Evolutionary conservation across 2,329 filamentous ascomycete genomes (phyloP), one percentile per base, ranked within the genome.

Genomic region (Furcasterigmium sp.): DNA sequence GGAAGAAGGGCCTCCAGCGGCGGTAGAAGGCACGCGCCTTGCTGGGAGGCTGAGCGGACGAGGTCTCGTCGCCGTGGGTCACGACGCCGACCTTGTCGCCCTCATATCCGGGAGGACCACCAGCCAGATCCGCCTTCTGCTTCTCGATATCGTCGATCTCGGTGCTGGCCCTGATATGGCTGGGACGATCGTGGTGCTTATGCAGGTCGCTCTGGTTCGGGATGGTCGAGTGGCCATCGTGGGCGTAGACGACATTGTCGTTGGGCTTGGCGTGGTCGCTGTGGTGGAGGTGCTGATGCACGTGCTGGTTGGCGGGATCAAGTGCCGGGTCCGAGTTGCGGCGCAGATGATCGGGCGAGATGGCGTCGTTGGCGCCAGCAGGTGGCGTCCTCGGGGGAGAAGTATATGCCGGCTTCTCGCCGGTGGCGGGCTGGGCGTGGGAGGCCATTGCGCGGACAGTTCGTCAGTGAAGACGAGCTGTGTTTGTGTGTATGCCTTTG

Each of bases 181-280:
- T 42, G 43, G 50, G 51, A 30, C 48, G 46, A 35, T 46, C 44
- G 28, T 55, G 48, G 34, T 59, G 48, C 37, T 62, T 39, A 46
- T 59, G 34, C 51, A 56, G 58, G 38, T 66, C 55, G 46, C 54
- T 51, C 50, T 65, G 58, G 15, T 56, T 46, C 3, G 63, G 61
- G 11, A 66, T 68, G 53, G 50, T 73, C 64, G 19, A 58, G 49
- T 56, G 20, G 52, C 45, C 67, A 37, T 63, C 67, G 39, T 64
- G 64, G 28, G 72, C 64, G 53, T 78, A 78, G 35, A 70, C 60
- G 29, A 72, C 64, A 40, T 77, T 67, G 47, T 72, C 68, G 53
- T 55, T 44, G 42, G 58, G 50, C 30, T 61, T 51, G 29, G 62
- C 50, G 47, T 64, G 50, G 45, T 61, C 47, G 29, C 62, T 61